phyloP scores from a whole-genome alignment of 331 rosid species.

The Cucumis variabilis region DNA sequence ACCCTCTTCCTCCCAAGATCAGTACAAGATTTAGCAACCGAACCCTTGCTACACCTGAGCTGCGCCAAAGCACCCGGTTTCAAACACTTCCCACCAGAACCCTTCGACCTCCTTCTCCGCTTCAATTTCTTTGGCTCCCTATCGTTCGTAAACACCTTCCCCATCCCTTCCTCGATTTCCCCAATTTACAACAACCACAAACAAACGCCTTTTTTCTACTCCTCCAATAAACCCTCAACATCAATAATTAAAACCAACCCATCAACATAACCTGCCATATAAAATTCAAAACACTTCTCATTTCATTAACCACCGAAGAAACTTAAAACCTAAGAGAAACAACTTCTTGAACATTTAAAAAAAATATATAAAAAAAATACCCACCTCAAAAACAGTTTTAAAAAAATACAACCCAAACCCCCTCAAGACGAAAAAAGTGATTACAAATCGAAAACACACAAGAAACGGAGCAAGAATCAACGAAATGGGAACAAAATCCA shows the following conservation, averaged over 20 bases:
- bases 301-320: not conserved
- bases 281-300: not conserved
- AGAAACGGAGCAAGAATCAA: conserved; percentile 7
- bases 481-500: not conserved
- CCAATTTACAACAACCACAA: not conserved
- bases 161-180: conserved; percentile 49
- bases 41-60: conserved; percentile 64
- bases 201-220: not conserved
- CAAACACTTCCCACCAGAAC: conserved; percentile 65
- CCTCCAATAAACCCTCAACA: not conserved
- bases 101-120: conserved; percentile 48
- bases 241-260: conserved; percentile 18
- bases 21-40: conserved; percentile 56
- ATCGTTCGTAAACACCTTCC: conserved; percentile 64
- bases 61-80: conserved; percentile 89
- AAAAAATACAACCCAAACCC: not conserved
- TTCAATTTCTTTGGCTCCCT: conserved; percentile 52
- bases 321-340: not conserved
- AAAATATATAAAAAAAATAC: not conserved
- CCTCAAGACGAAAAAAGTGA: not conserved
- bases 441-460: not conserved
- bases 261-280: conserved; percentile 26
- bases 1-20: conserved; percentile 76
- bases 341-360: not conserved
- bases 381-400: not conserved